These are phyloP conservation scores for Raffaelea ambrosiae DNA, from an alignment of 2,329 filamentous ascomycete genomes.

Conservation along the genomic window DNA sequence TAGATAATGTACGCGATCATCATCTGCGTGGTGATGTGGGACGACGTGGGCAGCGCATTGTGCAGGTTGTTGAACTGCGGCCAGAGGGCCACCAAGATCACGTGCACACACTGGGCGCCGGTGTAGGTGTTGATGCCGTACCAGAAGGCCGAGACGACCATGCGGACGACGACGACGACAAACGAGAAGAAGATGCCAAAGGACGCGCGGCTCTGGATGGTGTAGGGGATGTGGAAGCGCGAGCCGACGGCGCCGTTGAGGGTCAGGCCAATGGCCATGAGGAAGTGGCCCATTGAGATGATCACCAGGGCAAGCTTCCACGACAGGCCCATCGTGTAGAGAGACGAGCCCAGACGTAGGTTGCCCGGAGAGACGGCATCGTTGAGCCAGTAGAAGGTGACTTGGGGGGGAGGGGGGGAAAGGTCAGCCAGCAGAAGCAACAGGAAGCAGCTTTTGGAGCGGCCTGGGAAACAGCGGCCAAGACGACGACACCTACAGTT, in stretches of 20 bases:
- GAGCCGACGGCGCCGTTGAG: conserved; percentile 26
- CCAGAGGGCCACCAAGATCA: too few species aligned
- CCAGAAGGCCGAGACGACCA: conserved; percentile 24
- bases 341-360: neutral
- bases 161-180: conserved; percentile 20
- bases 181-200: conserved; percentile 26
- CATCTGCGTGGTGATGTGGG: too few species aligned
- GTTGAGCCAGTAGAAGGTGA: conserved; percentile 9
- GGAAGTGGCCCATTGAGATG: conserved; percentile 41
- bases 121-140: too few species aligned
- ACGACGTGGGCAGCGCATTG: too few species aligned
- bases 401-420: too few species aligned
- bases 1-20: too few species aligned
- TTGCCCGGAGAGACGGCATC: conserved; percentile 1
- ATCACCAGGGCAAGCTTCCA: conserved; percentile 4
- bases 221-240: conserved; percentile 27
- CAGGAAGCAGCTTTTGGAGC: too few species aligned
- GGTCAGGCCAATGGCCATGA: conserved; percentile 38
- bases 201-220: conserved; percentile 23
- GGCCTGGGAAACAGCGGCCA: too few species aligned
- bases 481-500: too few species aligned
- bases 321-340: neutral
- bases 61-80: too few species aligned
- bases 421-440: conserved; percentile 3
- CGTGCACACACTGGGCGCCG: too few species aligned